Conservation (phyloP, 1,284 basidiomycete species). For the Volvariella surrecta region DNA sequence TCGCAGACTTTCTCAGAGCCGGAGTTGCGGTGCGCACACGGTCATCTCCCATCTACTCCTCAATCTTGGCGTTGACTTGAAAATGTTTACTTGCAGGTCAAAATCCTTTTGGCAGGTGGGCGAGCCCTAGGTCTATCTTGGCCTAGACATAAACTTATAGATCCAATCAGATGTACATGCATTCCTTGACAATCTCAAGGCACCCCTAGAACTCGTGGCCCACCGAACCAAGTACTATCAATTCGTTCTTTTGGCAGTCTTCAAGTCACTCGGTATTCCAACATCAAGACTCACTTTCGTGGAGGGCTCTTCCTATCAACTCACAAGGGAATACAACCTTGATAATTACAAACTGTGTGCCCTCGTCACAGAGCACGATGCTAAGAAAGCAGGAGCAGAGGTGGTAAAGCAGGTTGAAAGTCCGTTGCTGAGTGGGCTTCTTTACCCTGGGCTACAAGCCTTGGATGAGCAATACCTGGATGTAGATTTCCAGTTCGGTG, state of each 20-base stretch:
- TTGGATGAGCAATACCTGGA: conserved; percentile 96
- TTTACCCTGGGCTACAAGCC: conserved; percentile 96
- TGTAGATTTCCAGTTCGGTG: conserved; percentile 97
- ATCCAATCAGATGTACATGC: conserved; percentile 78
- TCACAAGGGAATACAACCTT: conserved; percentile 87
- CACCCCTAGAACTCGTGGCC: conserved; percentile 88
- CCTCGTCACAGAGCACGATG: conserved; percentile 90
- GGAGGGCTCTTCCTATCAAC: conserved; percentile 88
- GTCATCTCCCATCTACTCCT: conserved; percentile 6
- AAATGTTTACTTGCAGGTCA: conserved; percentile 46
- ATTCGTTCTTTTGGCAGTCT: conserved; percentile 74
- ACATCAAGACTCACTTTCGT: conserved; percentile 81
- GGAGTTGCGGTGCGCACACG: conserved; percentile 69
- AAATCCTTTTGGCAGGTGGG: conserved; percentile 81
- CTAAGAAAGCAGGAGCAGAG: conserved; percentile 98
- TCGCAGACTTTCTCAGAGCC: conserved; percentile 92
- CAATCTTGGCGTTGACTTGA: conserved; percentile 3
- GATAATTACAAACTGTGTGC: conserved; percentile 92
- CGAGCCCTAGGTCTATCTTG: not conserved
- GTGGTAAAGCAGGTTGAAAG: conserved; percentile 98
- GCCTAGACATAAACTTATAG: not conserved
- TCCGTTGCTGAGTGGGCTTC: conserved; percentile 82
- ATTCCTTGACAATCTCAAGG: conserved; percentile 97
- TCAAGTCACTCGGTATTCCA: conserved; percentile 87
- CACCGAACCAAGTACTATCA: conserved; percentile 92